Evolutionary conservation across 2,329 filamentous ascomycete species (phyloP), one percentile per base, ranked within the genome.

Genomic region (Hypoxylon sp.): DNA sequence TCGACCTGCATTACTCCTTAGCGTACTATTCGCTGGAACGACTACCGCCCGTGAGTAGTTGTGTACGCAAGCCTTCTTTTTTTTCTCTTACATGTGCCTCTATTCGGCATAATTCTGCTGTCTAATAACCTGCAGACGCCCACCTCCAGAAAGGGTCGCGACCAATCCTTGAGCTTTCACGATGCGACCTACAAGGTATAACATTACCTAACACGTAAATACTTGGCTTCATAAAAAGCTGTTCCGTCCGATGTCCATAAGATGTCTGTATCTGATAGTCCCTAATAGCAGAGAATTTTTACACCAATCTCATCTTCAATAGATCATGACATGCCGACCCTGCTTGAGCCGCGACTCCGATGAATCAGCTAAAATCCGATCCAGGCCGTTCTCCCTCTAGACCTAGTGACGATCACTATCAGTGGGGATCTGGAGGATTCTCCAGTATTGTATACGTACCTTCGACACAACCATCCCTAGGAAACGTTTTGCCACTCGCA

Each of bases 281-380:
- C 51, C 32, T 41, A 23, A 48, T 57, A 23, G 48, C 57, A 21
- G 48, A 38, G 32, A 21, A 30, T 53, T 63, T 58, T 36, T n/a
- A 43, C 17, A 25, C 50, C 32, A 51, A 56, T 59, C 17, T 60
- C 34, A 36, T 50, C 13, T 36, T 43, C 17, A 43, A 50, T 28
- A 56, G 34, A 66, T 61, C 67, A 30, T 65, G 56, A 52, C 45
- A 43, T 55, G 61, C 58, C 57, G 49, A 60, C 52, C 28, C 55
- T 50, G 43, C 21, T 25, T 61, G 45, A 51, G 57, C 46, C 50
- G 43, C 32, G 36, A 56, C 43, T 55, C 53, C 69, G 69, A 72
- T 72, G 61, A 62, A 59, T 66, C 59, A 65, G 65, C 64, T 60
- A 70, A 70, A 69, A 34, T 60, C 68, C 69, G 69, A 72, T 72